These are phyloP conservation scores for Saccharomyces kudriavzevii DNA, from an alignment of 805 yeast genomes.

Conservation along the genomic window DNA sequence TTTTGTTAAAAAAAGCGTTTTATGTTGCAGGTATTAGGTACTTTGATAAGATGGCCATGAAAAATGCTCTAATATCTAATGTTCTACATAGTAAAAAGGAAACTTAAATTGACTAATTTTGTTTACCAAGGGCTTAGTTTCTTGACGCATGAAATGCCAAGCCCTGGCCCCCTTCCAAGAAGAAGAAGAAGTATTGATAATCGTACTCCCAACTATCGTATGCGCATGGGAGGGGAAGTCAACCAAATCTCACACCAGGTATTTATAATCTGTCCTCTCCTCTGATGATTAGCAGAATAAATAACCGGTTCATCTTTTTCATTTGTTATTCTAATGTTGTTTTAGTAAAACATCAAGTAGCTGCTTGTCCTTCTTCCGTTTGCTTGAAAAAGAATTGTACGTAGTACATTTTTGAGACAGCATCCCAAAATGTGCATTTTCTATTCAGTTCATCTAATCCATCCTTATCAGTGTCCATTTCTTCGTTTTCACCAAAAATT, in stretches of 20 bases:
- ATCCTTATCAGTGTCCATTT: conserved; percentile 24
- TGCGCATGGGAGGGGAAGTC: not conserved
- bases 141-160: too few relatives aligned
- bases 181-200: not conserved
- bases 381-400: conserved; percentile 54
- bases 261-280: too few relatives aligned
- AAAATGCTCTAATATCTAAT: too few relatives aligned
- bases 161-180: too few relatives aligned
- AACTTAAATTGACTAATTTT: too few relatives aligned
- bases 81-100: not conserved
- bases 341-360: not conserved
- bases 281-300: not conserved
- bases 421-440: conserved; percentile 66
- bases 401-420: conserved; percentile 57
- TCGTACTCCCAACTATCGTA: not conserved
- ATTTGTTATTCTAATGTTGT: not conserved
- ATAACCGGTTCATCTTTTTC: not conserved
- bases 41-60: not conserved
- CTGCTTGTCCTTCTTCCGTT: not conserved
- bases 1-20: not conserved
- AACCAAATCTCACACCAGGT: too few relatives aligned
- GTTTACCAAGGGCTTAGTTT: too few relatives aligned
- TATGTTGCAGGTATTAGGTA: not conserved
- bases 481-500: conserved; percentile 18
- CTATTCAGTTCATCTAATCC: conserved; percentile 30